Conservation (phyloP, 495 filamentous ascomycete genomes). For the Neurospora africana region DNA sequence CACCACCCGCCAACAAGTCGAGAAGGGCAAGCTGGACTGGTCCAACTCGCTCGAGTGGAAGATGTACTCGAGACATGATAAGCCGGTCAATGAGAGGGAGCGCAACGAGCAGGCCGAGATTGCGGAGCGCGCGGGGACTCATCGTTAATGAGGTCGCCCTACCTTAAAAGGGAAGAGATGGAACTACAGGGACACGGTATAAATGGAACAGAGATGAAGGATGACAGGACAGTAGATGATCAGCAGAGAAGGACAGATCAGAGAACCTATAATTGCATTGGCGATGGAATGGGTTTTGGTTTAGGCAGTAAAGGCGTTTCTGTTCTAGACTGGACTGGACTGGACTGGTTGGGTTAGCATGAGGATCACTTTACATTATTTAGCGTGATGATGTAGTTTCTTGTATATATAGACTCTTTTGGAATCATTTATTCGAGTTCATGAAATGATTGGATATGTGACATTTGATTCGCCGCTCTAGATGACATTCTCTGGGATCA, state of each 20-base stretch:
- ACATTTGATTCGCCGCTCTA: neutral
- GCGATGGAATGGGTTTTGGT: neutral
- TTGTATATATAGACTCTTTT: neutral
- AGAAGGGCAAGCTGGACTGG: conserved; percentile 62
- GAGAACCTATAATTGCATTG: neutral
- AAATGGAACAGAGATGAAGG: neutral
- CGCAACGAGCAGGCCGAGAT: neutral
- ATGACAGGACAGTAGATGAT: too few relatives aligned
- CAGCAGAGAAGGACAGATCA: too few relatives aligned
- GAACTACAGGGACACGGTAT: too few relatives aligned
- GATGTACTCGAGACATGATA: conserved; percentile 62
- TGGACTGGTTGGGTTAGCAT: neutral
- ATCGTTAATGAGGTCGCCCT: too few relatives aligned
- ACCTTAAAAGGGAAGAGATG: too few relatives aligned
- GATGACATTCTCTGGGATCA: neutral
- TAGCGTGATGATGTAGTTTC: neutral
- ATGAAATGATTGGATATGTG: neutral
- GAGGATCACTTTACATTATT: neutral
- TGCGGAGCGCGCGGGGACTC: neutral
- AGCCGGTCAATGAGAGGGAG: conserved; percentile 17
- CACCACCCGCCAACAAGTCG: conserved; percentile 64
- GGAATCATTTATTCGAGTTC: neutral
- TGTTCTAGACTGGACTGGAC: neutral
- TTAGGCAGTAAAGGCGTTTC: neutral
- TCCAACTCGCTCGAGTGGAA: conserved; percentile 58